A percentile compares a stretch with the other conserved stretches of the same genome.
Conservation (phyloP, 352 stramenopile species). For the Globisporangium barbulae region DNA sequence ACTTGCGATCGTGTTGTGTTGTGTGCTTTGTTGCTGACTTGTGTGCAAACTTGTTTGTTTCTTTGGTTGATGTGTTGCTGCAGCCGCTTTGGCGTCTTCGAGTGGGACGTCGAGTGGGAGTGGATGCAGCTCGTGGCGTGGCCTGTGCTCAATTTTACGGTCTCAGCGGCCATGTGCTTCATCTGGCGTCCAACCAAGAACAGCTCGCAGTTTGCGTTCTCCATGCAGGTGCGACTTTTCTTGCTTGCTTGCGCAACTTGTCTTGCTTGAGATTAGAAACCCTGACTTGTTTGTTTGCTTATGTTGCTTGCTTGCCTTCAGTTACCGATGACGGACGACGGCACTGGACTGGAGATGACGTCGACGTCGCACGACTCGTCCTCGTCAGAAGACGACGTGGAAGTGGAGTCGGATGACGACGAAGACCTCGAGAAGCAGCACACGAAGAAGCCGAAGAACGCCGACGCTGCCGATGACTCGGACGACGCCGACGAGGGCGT, state of each 20-base stretch:
- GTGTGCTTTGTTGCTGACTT: neutral
- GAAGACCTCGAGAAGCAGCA: conserved; percentile 45
- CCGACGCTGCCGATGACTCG: conserved; percentile 38
- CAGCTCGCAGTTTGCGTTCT: conserved; percentile 84
- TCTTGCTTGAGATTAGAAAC: neutral
- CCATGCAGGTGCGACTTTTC: conserved; percentile 57
- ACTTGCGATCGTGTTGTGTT: neutral
- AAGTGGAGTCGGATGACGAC: conserved; percentile 71
- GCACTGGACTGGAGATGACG: conserved; percentile 58
- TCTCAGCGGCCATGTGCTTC: conserved; percentile 85
- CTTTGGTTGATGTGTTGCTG: neutral
- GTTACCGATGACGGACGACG: conserved; percentile 71
- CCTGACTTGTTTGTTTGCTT: neutral
- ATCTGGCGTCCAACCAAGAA: conserved; percentile 89
- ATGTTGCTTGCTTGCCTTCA: conserved; percentile 19
- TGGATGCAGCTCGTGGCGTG: conserved; percentile 91
- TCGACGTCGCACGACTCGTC: conserved; percentile 48
- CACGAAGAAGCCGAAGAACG: conserved; percentile 29
- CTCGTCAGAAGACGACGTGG: conserved; percentile 49
- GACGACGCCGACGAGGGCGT: conserved; percentile 37
- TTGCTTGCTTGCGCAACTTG: neutral
- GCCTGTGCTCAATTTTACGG: conserved; percentile 90
- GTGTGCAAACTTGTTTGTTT: neutral
- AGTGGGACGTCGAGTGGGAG: conserved; percentile 89
- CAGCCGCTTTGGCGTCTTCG: conserved; percentile 79